Base-by-base conservation (phyloP, 139 green algal genomes). In the Diplosphaera chodatii region DNA sequence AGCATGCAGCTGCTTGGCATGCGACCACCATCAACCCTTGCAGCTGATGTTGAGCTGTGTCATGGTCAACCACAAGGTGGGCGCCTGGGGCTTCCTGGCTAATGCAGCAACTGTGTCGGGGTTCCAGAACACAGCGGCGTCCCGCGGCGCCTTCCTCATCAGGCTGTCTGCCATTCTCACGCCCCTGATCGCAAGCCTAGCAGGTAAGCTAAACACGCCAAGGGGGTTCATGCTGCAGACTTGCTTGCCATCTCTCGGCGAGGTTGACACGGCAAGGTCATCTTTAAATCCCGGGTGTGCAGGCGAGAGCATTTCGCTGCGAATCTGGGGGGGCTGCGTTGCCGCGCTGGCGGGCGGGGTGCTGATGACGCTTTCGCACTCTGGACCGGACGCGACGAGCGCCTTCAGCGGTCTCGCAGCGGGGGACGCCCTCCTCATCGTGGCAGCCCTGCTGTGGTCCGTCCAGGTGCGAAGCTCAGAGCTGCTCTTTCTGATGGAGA, bases 141-240 rank as follows among this genome's bases (percentile, higher is more conserved):
- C 63, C 13, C 28, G 63, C 21, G 71, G 71, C 20, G 55, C 71
- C 1, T 76, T 70, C 63, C 40, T 76, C 13, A 21, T 70, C 27
- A 63, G 72, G 23, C 27, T 67, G 20, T 70, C 64, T 32, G 72
- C 55, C 55, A 70, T 77, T 40, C 55, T 77, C 48, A 76, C 63
- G 2, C 71, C 63, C 5, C 34, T 76, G 31, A 20, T 76, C n/a
- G 71, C 63, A 15, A 48, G 37, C 13, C 37, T 48, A 13, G 37
- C 37, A 48, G 37, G 37, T 48, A 48, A 48, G 37, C n/a, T 13
- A 8, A 13, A 48, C 13, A 13, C 37, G 8, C n/a, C n/a, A n/a
- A n/a, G n/a, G n/a, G n/a, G n/a, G n/a, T n/a, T n/a, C n/a, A n/a
- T n/a, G n/a, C n/a, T n/a, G n/a, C n/a, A n/a, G n/a, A n/a, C n/a